Conservation (phyloP, 2,329 filamentous ascomycete genomes). For the Phialophora verrucosa region DNA sequence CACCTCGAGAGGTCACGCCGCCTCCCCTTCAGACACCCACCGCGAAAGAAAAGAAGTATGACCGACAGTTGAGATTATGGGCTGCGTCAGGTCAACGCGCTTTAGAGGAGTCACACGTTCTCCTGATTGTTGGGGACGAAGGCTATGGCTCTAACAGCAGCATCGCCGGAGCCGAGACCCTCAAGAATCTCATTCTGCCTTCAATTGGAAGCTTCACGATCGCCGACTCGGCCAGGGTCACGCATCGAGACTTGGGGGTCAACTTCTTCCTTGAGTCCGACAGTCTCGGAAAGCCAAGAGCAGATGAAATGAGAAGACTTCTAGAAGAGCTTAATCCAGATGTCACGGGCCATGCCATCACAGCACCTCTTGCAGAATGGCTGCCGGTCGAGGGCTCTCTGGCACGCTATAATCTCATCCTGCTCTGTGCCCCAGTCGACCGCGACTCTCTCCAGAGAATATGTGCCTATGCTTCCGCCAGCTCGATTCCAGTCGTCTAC, state of each 20-base stretch:
- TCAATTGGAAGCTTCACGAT: constrained; percentile 93
- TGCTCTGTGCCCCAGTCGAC: constrained; percentile 65
- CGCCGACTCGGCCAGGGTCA: constrained; percentile 77
- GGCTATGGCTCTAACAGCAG: constrained; percentile 37
- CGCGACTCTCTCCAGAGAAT: constrained; percentile 58
- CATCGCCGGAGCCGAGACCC: constrained; percentile 83
- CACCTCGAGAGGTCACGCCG: constrained; percentile 44
- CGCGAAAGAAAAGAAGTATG: constrained; percentile 78
- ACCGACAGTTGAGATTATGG: constrained; percentile 93
- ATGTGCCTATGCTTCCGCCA: constrained; percentile 56
- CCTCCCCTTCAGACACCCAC: constrained; percentile 59
- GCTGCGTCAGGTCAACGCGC: constrained; percentile 89
- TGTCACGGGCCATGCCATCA: constrained; percentile 74
- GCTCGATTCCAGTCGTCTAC: constrained; percentile 76
- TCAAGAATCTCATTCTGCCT: constrained; percentile 97
- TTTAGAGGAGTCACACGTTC: constrained; percentile 87
- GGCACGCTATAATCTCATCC: constrained; percentile 62
- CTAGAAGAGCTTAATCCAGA: constrained; percentile 91
- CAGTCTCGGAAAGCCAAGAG: constrained; percentile 76
- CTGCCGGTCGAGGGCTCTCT: constrained; percentile 48
- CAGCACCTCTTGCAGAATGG: constrained; percentile 49
- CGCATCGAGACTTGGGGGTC: constrained; percentile 82
- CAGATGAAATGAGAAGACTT: constrained; percentile 75
- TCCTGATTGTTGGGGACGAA: constrained; percentile 74
- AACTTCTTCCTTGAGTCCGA: constrained; percentile 94